Conservation (phyloP, 2,329 filamentous ascomycete genomes). For the Cladorrhinum sp. region DNA sequence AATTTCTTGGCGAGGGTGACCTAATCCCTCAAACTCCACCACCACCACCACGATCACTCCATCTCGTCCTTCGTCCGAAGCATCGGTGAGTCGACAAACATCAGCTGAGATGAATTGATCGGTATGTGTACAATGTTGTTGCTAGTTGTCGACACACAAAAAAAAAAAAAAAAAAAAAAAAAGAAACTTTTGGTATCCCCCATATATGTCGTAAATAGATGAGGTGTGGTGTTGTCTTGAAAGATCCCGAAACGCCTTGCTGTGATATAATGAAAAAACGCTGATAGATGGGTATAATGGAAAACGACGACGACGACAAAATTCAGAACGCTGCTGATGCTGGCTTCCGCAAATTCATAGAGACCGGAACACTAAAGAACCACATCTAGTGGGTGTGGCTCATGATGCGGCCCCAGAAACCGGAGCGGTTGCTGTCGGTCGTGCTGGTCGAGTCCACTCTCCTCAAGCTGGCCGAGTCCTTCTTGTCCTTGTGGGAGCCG, state of each 20-base stretch:
- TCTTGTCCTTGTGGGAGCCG: constrained; percentile 16
- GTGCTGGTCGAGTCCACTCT: constrained; percentile 25
- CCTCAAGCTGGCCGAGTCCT: constrained; percentile 15
- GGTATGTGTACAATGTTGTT: neutral
- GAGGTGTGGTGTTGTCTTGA: neutral
- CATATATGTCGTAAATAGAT: constrained; percentile 11
- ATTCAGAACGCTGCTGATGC: neutral
- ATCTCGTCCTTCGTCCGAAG: neutral
- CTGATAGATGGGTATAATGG: neutral
- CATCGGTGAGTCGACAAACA: neutral
- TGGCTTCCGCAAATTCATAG: neutral
- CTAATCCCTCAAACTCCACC: neutral
- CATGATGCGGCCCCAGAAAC: constrained; percentile 42
- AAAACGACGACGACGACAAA: neutral
- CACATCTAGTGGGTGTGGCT: constrained; percentile 20
- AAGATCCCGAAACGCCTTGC: constrained; percentile 21
- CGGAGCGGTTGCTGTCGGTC: constrained; percentile 24
- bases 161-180: neutral
- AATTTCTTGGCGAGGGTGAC: neutral
- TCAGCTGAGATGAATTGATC: neutral
- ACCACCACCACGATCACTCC: neutral
- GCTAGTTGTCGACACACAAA: neutral
- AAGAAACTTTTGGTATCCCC: constrained; percentile 18
- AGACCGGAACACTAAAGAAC: neutral
- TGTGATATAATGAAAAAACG: constrained; percentile 6